Conservation (phyloP, 83 land plant genomes). For the Picea mariana region DNA sequence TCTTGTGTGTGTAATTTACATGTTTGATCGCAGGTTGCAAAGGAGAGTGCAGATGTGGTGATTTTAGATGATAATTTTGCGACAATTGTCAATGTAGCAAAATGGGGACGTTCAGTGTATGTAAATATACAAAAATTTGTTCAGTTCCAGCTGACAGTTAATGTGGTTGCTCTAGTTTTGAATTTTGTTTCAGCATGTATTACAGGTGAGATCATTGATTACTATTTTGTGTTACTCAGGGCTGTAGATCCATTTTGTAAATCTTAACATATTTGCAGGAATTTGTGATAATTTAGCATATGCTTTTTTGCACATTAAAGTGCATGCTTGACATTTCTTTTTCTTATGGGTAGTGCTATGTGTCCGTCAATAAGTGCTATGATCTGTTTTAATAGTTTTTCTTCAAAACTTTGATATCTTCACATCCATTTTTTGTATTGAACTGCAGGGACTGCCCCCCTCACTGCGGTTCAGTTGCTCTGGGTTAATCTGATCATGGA, state of each 20-base stretch:
- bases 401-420: constrained; percentile 5
- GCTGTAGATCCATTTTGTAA: background rate
- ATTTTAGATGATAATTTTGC: constrained; percentile 85
- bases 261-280: background rate
- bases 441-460: constrained; percentile 68
- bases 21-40: constrained; percentile 65
- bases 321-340: background rate
- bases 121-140: constrained; percentile 87
- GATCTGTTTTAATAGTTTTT: background rate
- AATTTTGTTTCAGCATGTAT: constrained; percentile 80
- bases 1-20: background rate
- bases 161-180: constrained; percentile 75
- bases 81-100: constrained; percentile 78
- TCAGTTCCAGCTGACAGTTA: constrained; percentile 88
- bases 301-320: background rate
- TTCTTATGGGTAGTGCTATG: background rate
- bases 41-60: constrained; percentile 85
- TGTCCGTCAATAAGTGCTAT: background rate
- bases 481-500: constrained; percentile 99
- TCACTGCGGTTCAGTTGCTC: constrained; percentile 85
- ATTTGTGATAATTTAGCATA: background rate
- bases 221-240: background rate
- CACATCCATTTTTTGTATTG: background rate
- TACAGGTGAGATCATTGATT: constrained; percentile 50
- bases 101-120: constrained; percentile 91